Percentiles rank a stretch among this genome's conserved stretches.
Evolutionary conservation across 2,329 filamentous ascomycete species (phyloP).

Genomic region (Zymoseptoria tritici): DNA sequence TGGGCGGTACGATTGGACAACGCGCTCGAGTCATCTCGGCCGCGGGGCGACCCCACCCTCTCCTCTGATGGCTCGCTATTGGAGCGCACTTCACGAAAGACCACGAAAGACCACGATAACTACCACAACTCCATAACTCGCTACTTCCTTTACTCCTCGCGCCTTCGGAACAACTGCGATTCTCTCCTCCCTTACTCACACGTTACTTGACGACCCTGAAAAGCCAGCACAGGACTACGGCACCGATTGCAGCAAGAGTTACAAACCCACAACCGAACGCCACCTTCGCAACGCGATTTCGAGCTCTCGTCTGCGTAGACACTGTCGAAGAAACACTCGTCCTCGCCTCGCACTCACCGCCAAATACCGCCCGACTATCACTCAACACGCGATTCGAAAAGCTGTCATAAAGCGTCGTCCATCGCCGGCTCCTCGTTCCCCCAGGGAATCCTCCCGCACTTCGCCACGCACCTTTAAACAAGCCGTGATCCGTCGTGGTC

Average conservation of each 20-base stretch:
- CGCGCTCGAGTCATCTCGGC: background rate
- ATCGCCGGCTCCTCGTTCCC: background rate
- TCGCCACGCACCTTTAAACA: conserved; percentile 71
- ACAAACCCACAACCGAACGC: background rate
- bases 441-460: conserved; percentile 35
- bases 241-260: background rate
- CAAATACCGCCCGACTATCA: background rate
- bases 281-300: background rate
- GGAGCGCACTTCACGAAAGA: background rate
- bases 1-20: background rate
- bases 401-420: background rate
- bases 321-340: background rate
- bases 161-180: background rate
- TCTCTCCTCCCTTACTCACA: background rate
- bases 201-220: background rate
- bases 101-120: background rate
- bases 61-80: background rate
- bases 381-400: background rate
- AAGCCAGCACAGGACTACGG: background rate
- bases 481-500: conserved; percentile 77
- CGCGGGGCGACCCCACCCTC: too few species aligned
- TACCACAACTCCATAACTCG: background rate
- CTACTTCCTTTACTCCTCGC: background rate
- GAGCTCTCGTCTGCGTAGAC: too few species aligned
- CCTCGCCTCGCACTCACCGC: background rate